Base-by-base conservation (phyloP, 1,284 basidiomycete species). In the Xerocomus nothofagi region DNA sequence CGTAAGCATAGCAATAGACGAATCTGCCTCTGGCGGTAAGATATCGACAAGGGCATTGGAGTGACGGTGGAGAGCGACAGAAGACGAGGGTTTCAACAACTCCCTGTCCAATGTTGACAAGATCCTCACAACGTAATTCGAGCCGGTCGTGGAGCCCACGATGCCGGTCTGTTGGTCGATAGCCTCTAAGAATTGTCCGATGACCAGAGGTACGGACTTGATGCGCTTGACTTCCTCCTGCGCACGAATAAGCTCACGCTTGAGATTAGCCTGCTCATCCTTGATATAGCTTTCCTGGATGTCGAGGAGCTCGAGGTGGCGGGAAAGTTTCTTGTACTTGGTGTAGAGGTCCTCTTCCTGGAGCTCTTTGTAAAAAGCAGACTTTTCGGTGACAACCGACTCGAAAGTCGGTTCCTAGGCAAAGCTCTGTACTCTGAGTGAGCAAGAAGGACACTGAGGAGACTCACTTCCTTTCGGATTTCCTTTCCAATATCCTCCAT, bases 181-280 rank as follows among this genome's bases (percentile, higher is more conserved):
- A 47, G 97, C 92, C 72, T 99, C 97, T 37, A 99, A 82, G 78
- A 99, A 99, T 70, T 99, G 97, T 44, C 97, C 97, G 62, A 99
- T 99, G 63, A 99, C 97, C n/a, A 99, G 85, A 0, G 97, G 97
- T 4, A 99, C 97, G 42, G 92, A 93, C 74, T 99, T 95, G 67
- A 99, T 99, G 49, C 97, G 89, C 75, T 98, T 98, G 62, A 99
- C 97, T 75, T 99, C 97, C 71, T 99, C 97, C 66, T 99, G 96
- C 1, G 97, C 97, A 53, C 97, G 90, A 57, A 99, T 90, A 51
- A 99, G 87, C 73, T 99, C 97, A 51, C 96, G 87, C 70, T 98
- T 97, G 51, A 99, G 81, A 69, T 98, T 99, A 23, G 92, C 90
- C 66, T 98, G 96, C 71, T 99, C 97, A 62, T 99, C 97, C 67